These are phyloP conservation scores for barley (Hordeum vulgare) DNA, from an alignment of 176 grass and related monocot species.

Conservation along the genomic window MorexV3_pseudomolecules_assembly NC_058521.1:604216812-604217311, in stretches of 20 bases:
- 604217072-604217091: background rate
- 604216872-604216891: background rate
- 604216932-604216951: conserved; percentile 27
- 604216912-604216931: background rate
- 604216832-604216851: conserved; percentile 58
- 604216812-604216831: conserved; percentile 83
- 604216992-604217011: background rate
- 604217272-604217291: background rate
- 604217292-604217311: background rate
- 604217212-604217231: background rate
- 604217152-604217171: background rate
- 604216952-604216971: conserved; percentile 57
- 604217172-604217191: background rate
- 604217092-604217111: background rate
- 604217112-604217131: background rate
- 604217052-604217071: background rate
- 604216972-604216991: conserved; percentile 5
- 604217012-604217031: background rate
- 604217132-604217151: background rate
- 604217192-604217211: background rate
- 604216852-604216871: conserved; percentile 67
- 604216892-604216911: background rate
- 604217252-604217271: background rate
- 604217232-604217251: background rate
- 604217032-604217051: background rate